phyloP scores from a whole-genome alignment of 345 rosid species.

The Microthlaspi erraticum region DNA sequence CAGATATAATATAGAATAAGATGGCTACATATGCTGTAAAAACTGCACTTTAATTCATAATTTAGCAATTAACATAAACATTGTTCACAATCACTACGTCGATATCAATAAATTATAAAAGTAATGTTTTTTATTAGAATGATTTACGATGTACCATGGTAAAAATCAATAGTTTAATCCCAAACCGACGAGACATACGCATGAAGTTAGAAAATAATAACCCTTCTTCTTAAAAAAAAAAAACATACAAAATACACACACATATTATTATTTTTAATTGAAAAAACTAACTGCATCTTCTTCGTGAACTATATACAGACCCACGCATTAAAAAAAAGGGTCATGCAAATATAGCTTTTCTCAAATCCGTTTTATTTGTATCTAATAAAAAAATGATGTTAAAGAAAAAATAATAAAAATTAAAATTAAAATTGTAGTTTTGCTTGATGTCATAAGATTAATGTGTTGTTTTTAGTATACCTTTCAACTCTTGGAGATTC shows the following conservation, averaged over 20 bases:
- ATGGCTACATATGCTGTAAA: neutral
- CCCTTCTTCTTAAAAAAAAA: too few species aligned
- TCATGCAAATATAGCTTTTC: constrained; percentile 36
- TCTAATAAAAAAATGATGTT: neutral
- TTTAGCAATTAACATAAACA: too few species aligned
- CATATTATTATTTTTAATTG: neutral
- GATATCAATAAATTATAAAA: too few species aligned
- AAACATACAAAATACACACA: neutral
- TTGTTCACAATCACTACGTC: too few species aligned
- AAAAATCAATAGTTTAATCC: too few species aligned
- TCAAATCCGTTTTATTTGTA: constrained; percentile 30
- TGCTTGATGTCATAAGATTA: constrained; percentile 37
- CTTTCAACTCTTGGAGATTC: constrained; percentile 13
- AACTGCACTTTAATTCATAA: too few species aligned
- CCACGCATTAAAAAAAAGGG: constrained; percentile 25
- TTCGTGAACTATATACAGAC: neutral
- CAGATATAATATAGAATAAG: neutral
- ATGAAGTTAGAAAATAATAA: too few species aligned
- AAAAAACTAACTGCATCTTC: neutral
- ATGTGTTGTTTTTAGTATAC: constrained; percentile 33
- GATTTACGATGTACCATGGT: too few species aligned
- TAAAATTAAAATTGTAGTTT: constrained; percentile 2
- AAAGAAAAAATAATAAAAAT: neutral
- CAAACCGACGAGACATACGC: too few species aligned
- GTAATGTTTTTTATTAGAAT: too few species aligned